phyloP scores from a whole-genome alignment of 352 stramenopile genomes.

The Phytophthora aleatoria region DNA sequence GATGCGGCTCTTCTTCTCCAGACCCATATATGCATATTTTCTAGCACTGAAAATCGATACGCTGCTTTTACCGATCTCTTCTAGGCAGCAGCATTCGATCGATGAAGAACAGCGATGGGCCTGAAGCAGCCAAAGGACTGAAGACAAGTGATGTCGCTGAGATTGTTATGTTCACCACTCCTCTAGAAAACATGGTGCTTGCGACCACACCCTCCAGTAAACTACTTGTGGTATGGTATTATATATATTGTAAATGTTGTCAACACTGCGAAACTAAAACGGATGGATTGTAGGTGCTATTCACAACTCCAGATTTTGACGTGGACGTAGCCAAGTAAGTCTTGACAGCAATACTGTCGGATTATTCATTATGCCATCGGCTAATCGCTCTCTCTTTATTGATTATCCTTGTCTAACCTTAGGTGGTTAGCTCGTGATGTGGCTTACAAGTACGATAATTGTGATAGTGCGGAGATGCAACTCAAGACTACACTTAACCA shows the following conservation, averaged over 20 bases:
- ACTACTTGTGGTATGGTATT: slow-evolving; percentile 37
- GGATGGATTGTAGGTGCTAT: slow-evolving; percentile 39
- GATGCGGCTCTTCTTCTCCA: not conserved
- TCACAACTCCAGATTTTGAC: slow-evolving; percentile 38
- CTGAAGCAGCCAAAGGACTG: not conserved
- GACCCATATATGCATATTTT: not conserved
- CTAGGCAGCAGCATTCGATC: slow-evolving; percentile 31
- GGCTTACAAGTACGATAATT: slow-evolving; percentile 55
- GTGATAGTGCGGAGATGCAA: slow-evolving; percentile 31
- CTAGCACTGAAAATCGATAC: not conserved
- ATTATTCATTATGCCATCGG: not conserved
- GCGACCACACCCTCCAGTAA: slow-evolving; percentile 40
- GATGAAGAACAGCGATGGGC: slow-evolving; percentile 2
- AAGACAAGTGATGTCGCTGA: slow-evolving; percentile 3
- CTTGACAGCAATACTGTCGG: not conserved
- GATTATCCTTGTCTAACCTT: not conserved
- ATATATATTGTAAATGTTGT: not conserved
- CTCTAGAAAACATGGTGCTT: slow-evolving; percentile 53
- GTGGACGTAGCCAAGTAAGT: slow-evolving; percentile 41
- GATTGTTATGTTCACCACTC: slow-evolving; percentile 50
- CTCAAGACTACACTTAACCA: slow-evolving; percentile 39
- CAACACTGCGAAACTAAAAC: not conserved
- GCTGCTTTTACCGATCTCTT: not conserved
- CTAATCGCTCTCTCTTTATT: not conserved
- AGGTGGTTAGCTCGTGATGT: slow-evolving; percentile 47